phyloP scores from a whole-genome alignment of 805 yeast species.

The Candida ortonii region DNA sequence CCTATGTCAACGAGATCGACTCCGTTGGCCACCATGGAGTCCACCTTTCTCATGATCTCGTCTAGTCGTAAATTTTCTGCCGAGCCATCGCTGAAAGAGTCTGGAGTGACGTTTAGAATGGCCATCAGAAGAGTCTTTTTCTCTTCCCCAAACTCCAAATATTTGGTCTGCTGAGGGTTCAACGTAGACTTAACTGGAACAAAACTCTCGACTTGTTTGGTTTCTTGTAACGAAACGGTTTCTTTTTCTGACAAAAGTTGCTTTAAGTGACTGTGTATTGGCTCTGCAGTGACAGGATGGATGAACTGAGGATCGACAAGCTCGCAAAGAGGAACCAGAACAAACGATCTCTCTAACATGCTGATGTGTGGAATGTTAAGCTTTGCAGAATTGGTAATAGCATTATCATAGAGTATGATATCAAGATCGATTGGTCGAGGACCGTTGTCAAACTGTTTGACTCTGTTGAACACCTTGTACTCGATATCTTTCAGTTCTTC shows the following conservation, averaged over 20 bases:
- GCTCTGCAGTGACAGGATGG: constrained; percentile 88
- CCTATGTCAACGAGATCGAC: constrained; percentile 88
- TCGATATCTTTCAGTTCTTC: constrained; percentile 70
- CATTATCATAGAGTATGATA: constrained; percentile 66
- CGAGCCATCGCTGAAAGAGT: constrained; percentile 94
- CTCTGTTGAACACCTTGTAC: constrained; percentile 63
- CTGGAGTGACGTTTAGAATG: constrained; percentile 86
- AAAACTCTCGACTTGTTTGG: constrained; percentile 46
- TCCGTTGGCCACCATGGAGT: constrained; percentile 51
- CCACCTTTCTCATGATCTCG: constrained; percentile 44
- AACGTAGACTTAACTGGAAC: constrained; percentile 40
- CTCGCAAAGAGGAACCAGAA: constrained; percentile 84
- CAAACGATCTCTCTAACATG: constrained; percentile 89
- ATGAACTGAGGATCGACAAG: constrained; percentile 59
- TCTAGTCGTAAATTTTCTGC: constrained; percentile 35
- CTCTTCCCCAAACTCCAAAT: constrained; percentile 38
- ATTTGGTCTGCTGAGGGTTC: constrained; percentile 22
- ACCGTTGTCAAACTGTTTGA: constrained; percentile 81
- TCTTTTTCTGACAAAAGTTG: constrained; percentile 34
- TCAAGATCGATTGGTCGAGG: constrained; percentile 92
- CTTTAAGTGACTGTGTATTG: constrained; percentile 63
- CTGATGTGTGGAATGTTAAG: constrained; percentile 82
- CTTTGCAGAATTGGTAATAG: constrained; percentile 52
- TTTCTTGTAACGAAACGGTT: constrained; percentile 42
- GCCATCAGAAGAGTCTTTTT: constrained; percentile 77